A percentile compares a stretch with the other conserved stretches of the same genome.
These are phyloP conservation scores for Xenosphaeropsis pyriputrescens DNA, from an alignment of 2,329 filamentous ascomycete genomes.

Conservation along the genomic window DNA sequence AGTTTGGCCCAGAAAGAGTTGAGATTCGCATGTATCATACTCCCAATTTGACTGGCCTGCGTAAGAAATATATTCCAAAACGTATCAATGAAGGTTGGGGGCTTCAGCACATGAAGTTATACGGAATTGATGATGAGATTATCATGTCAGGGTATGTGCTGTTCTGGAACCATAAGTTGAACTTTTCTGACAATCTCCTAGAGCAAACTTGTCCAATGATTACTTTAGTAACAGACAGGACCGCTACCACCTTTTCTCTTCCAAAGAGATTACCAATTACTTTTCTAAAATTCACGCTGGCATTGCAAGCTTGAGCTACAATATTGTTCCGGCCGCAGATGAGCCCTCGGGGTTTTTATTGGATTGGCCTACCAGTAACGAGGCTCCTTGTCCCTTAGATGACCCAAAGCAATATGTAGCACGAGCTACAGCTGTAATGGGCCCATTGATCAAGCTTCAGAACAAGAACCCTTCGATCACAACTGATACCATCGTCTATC, in stretches of 20 bases:
- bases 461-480: constrained; percentile 16
- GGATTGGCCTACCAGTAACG: constrained; percentile 63
- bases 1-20: constrained; percentile 74
- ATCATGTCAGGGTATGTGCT: constrained; percentile 73
- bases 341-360: constrained; percentile 41
- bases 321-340: constrained; percentile 46
- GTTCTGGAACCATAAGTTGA: not conserved
- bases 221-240: constrained; percentile 97
- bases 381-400: constrained; percentile 59
- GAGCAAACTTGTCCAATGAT: constrained; percentile 78
- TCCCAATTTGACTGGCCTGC: constrained; percentile 77
- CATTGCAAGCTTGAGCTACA: constrained; percentile 69
- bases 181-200: constrained; percentile 10
- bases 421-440: constrained; percentile 51
- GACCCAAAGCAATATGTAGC: constrained; percentile 55
- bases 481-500: constrained; percentile 62
- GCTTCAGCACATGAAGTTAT: constrained; percentile 97
- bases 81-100: constrained; percentile 98
- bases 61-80: constrained; percentile 71
- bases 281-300: constrained; percentile 66
- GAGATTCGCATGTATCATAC: constrained; percentile 98
- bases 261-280: constrained; percentile 65
- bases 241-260: constrained; percentile 82
- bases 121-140: constrained; percentile 88
- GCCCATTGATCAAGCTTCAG: constrained; percentile 46